A percentile compares a stretch with the other conserved stretches of the same genome.
These are phyloP conservation scores for Letharia lupina DNA, from an alignment of 495 filamentous ascomycete genomes.

Conservation along the genomic window DNA sequence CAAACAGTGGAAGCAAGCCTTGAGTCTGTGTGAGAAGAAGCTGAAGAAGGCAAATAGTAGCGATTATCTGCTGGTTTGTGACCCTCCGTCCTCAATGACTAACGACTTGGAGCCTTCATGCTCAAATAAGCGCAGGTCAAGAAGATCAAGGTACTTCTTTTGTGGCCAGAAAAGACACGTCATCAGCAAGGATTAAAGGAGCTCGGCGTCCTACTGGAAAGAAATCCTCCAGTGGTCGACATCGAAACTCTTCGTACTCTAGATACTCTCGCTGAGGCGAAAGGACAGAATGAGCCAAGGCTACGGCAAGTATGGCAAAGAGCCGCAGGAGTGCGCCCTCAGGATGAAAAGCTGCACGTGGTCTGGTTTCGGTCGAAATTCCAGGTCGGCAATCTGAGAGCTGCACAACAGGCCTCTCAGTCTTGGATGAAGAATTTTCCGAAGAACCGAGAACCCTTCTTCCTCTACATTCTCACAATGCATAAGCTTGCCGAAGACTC, in stretches of 20 bases:
- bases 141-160: constrained; percentile 45
- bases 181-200: constrained; percentile 40
- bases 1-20: constrained; percentile 49
- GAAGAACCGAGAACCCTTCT: constrained; percentile 47
- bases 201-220: constrained; percentile 38
- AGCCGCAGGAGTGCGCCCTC: constrained; percentile 43
- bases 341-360: constrained; percentile 44
- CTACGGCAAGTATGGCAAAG: constrained; percentile 44
- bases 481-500: constrained; percentile 35
- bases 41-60: constrained; percentile 52
- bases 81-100: neutral
- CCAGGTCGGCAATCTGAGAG: constrained; percentile 44
- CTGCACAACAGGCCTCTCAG: constrained; percentile 41
- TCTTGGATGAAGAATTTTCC: constrained; percentile 49
- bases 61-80: constrained; percentile 19
- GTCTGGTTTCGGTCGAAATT: constrained; percentile 47
- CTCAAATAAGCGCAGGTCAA: constrained; percentile 33
- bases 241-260: constrained; percentile 38
- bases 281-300: constrained; percentile 31
- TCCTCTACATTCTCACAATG: constrained; percentile 50
- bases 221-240: constrained; percentile 42
- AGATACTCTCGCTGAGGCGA: constrained; percentile 36
- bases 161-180: constrained; percentile 38
- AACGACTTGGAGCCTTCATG: neutral
- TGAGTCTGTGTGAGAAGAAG: constrained; percentile 51